Evolutionary conservation across 1,284 basidiomycete genomes (phyloP).

Genomic region (Heterobasidion parviporum): DNA sequence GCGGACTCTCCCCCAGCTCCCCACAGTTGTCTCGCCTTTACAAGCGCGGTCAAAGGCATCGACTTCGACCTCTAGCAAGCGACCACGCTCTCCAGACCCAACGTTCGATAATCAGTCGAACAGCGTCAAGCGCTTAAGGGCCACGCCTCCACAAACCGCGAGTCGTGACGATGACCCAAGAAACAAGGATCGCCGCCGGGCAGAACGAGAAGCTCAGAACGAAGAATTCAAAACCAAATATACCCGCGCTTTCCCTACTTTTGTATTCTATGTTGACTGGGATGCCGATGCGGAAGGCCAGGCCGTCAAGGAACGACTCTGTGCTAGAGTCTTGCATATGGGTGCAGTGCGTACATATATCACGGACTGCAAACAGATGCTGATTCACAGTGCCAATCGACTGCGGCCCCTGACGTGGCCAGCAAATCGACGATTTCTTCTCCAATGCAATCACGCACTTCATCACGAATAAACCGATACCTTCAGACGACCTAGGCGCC

Average conservation of each 20-base stretch:
- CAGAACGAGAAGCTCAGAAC: constrained; percentile 51
- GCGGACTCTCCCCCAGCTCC: constrained; percentile 9
- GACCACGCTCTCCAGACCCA: constrained; percentile 57
- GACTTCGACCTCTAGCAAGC: constrained; percentile 31
- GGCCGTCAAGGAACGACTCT: constrained; percentile 36
- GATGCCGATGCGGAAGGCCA: constrained; percentile 45
- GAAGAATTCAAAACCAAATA: constrained; percentile 82
- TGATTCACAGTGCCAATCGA: background rate
- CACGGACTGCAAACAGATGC: background rate
- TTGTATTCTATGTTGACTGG: constrained; percentile 81
- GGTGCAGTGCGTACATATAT: constrained; percentile 61
- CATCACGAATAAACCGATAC: constrained; percentile 52
- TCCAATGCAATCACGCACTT: constrained; percentile 79
- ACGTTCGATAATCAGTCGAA: constrained; percentile 23
- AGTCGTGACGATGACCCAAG: constrained; percentile 13
- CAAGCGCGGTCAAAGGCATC: constrained; percentile 4
- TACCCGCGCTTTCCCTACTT: constrained; percentile 74
- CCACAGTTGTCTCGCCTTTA: constrained; percentile 7
- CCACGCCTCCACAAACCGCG: constrained; percentile 18
- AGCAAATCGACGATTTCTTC: constrained; percentile 84
- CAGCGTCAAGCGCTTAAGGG: constrained; percentile 25
- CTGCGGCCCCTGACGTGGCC: background rate
- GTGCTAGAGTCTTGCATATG: constrained; percentile 51
- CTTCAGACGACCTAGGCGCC: constrained; percentile 27
- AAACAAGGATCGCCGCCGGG: constrained; percentile 30